Base-by-base conservation (phyloP, 106 monocot species). In the Dactylorhiza incarnata region DNA sequence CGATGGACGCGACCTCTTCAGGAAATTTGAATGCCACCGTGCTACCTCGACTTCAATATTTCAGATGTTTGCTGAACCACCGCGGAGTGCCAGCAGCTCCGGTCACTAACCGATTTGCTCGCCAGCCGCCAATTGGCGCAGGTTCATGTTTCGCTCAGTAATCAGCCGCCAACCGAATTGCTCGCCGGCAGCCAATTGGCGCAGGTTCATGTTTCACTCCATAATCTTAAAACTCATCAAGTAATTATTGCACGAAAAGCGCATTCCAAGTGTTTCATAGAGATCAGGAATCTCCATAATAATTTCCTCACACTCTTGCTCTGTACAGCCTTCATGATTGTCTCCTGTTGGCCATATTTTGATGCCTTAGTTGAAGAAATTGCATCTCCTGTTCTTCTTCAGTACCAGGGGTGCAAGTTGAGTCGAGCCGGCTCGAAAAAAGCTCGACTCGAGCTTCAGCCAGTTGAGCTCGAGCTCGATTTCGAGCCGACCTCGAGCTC, bases 71-170 rank as follows among this genome's bases (percentile, higher is more conserved):
- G 75, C 85, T 99, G 53, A 89, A 94, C 76, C 81, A 86, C 68
- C 94, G 99, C 15, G 94, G 99, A n/a, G 73, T 94, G 70, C 76
- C 99, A 48, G 99, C 94, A 23, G 91, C 99, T 74, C 99, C 94
- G 3, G 91, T 94, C 16, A 91, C 83, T 49, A 99, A 92, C 66
- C 48, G 7, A 15, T 85, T 81, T 75, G 94, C 91, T 47, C 77
- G 99, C 37, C 73, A 25, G 43, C 83, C 99, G 24, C 99, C 99
- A 45, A 62, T 73, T 23, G 94, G 94, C 43, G 81, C 94, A 26
- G 99, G 94, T 47, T 99, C 95, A 26, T 96, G 95, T 82, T 93
- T 90, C 63, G 77, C 54, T 1, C 95, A 96, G 74, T 96, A 75
- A 87, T 74, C 37, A 37, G 3, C 37, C 3, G 37, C 37, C 49